Conservation (phyloP, 2,329 filamentous ascomycete species). For the Trichothecium roseum region DNA sequence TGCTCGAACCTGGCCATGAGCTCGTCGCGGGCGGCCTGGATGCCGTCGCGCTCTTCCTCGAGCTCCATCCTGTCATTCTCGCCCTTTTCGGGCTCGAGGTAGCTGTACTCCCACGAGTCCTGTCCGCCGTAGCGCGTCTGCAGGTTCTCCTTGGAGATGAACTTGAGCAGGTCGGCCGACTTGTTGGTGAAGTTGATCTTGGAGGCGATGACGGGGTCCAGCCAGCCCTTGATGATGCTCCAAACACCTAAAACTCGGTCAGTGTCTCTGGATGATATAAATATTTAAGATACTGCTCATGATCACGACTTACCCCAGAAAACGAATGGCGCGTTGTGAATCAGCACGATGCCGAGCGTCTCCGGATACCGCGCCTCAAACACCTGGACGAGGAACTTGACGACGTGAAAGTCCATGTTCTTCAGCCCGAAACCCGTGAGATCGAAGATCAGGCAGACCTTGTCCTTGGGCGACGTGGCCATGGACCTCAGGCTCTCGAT, state of each 20-base stretch:
- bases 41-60: slow-evolving; percentile 28
- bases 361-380: slow-evolving; percentile 74
- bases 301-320: slow-evolving; percentile 44
- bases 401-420: slow-evolving; percentile 67
- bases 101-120: slow-evolving; percentile 56
- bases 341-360: slow-evolving; percentile 57
- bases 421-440: slow-evolving; percentile 59
- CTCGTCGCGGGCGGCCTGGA: slow-evolving; percentile 40
- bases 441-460: slow-evolving; percentile 49
- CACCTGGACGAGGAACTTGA: slow-evolving; percentile 72
- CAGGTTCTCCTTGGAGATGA: slow-evolving; percentile 43
- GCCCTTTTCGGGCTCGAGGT: slow-evolving; percentile 45
- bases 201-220: slow-evolving; percentile 63
- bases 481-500: slow-evolving; percentile 24
- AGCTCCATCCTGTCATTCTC: slow-evolving; percentile 39
- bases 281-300: no score
- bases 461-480: slow-evolving; percentile 7
- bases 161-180: slow-evolving; percentile 49
- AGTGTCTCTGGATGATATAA: background rate
- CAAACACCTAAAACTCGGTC: slow-evolving; percentile 22
- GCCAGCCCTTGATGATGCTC: slow-evolving; percentile 65
- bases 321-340: slow-evolving; percentile 67
- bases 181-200: slow-evolving; percentile 55
- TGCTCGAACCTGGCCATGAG: slow-evolving; percentile 47
- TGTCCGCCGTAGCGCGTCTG: slow-evolving; percentile 56